Percentiles rank a stretch among this genome's conserved stretches.
Evolutionary conservation across 805 yeast genomes (phyloP).

Genomic region (Sugiyamaella smithiae): DNA sequence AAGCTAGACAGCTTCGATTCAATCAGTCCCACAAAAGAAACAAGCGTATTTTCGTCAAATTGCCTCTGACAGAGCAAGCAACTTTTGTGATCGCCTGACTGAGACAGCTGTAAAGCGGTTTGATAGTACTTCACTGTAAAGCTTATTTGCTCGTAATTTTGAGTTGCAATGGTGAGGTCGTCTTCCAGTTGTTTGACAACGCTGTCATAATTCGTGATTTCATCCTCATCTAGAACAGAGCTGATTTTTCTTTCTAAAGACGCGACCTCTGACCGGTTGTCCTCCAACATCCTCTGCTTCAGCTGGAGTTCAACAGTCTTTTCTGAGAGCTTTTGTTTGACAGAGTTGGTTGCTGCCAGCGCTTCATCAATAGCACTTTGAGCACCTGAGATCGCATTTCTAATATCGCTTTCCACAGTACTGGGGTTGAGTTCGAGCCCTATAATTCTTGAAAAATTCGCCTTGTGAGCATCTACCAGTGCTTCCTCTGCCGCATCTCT

Average conservation of each 20-base stretch:
- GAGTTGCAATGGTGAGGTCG: slow-evolving; percentile 55
- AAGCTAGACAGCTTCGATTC: slow-evolving; percentile 36
- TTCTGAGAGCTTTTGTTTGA: slow-evolving; percentile 23
- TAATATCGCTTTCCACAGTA: slow-evolving; percentile 20
- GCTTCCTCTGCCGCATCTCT: slow-evolving; percentile 34
- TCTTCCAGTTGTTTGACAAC: slow-evolving; percentile 56
- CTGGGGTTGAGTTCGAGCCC: slow-evolving; percentile 23
- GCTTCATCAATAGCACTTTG: slow-evolving; percentile 23
- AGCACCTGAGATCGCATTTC: slow-evolving; percentile 24
- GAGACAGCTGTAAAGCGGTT: slow-evolving; percentile 65
- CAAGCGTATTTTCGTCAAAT: slow-evolving; percentile 41
- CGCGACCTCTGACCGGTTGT: slow-evolving; percentile 8
- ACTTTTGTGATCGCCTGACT: slow-evolving; percentile 40
- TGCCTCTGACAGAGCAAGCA: slow-evolving; percentile 74
- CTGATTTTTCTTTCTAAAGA: slow-evolving; percentile 11
- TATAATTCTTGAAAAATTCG: slow-evolving; percentile 24
- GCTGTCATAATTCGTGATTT: slow-evolving; percentile 50
- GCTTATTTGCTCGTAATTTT: slow-evolving; percentile 63
- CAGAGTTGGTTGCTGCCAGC: slow-evolving; percentile 9
- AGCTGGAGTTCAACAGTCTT: slow-evolving; percentile 22
- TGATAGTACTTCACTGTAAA: slow-evolving; percentile 68
- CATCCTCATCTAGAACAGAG: slow-evolving; percentile 36
- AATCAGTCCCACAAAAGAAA: slow-evolving; percentile 21
- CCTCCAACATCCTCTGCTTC: slow-evolving; percentile 18
- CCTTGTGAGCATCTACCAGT: slow-evolving; percentile 29